Evolutionary conservation across 345 rosid genomes (phyloP), one percentile per base, ranked within the genome.

Genomic region (Litchi chinensis): DNA sequence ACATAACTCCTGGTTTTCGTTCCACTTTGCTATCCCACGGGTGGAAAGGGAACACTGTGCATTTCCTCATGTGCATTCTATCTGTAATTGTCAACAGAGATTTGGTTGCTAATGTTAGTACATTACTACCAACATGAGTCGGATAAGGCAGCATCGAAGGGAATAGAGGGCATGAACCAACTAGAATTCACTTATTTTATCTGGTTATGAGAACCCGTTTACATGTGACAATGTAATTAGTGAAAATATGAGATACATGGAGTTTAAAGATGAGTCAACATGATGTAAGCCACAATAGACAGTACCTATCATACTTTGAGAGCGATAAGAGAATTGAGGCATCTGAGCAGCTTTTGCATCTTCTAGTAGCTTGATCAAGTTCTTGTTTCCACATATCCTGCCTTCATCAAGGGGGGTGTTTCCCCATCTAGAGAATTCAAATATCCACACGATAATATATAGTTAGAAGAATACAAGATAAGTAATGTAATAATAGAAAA

Each of bases 331-430:
- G 37, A 79, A 71, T 75, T 86, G 89, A 69, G 85, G 81, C 46
- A 83, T 62, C 76, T 85, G 92, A 76, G 82, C 15, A 3, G 80
- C 75, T 82, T 89, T 91, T 26, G 92, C 89, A 59, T 88, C 89
- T 87, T 94, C 96, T 40, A 97, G 88, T 79, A 97, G 83, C 83
- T 81, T 88, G 79, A 94, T 91, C 86, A 97, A 82, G 32, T 90
- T 93, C 85, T 91, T 94, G 89, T 93, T 94, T 76, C 98, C 98
- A 21, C 90, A 88, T 78, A 81, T 83, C 74, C 87, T 83, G 2
- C 88, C 89, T 85, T 93, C 99, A 57, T 88, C 95, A 77, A 94
- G 76, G 4, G 98, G 98, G 43, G 92, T 90, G 73, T 88, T 93
- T 65, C 98, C 99, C 97, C 97, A 93, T 85, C 99, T 96, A 78